Base-by-base conservation (phyloP, 306 rosid species). In the Cucurbita argyrosperma region DNA sequence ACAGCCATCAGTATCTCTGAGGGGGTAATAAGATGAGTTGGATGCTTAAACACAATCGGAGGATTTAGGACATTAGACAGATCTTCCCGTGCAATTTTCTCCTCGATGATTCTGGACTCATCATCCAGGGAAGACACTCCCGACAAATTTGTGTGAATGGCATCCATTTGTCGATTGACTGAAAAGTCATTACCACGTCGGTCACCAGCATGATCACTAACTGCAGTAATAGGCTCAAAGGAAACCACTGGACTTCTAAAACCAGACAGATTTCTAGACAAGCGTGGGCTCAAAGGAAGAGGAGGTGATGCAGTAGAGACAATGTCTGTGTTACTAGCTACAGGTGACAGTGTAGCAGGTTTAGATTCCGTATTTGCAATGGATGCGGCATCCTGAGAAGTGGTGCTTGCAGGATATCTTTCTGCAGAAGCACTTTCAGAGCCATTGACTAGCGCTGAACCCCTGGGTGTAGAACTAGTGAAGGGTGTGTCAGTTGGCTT, bases 21-120 rank as follows among this genome's bases (percentile, higher is more conserved):
- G 3, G 99, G 97, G 59, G 97, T 95, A 69, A 95, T 81, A 39
- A 95, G 79, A 86, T 95, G 99, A 73, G 99, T 91, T 67, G 99
- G 97, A 80, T 88, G 96, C 80, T 88, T 95, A 80, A 84, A 91
- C 82, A 84, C 74, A 45, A 76, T 82, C 65, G 89, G 77, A 73
- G 88, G 75, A 82, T 77, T 89, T 74, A 80, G 90, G 52, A 83
- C 93, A 71, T 72, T 65, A 30, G 96, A 83, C 68, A 85, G 71
- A 76, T 91, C 96, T 68, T 89, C 97, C 75, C 86, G 97, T 42
- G 80, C 71, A 70, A 73, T 79, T 82, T 84, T 90, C 58, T 85
- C 85, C 52, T 89, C 94, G 26, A 71, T 90, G 80, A 74, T 91
- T 82, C 76, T 80, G 5, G 76, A 76, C 63, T 90, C 90, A 76